Percentiles rank a stretch among this genome's conserved stretches.
Conservation (phyloP, 352 stramenopile species). For the Phytophthora pistaciae region DNA sequence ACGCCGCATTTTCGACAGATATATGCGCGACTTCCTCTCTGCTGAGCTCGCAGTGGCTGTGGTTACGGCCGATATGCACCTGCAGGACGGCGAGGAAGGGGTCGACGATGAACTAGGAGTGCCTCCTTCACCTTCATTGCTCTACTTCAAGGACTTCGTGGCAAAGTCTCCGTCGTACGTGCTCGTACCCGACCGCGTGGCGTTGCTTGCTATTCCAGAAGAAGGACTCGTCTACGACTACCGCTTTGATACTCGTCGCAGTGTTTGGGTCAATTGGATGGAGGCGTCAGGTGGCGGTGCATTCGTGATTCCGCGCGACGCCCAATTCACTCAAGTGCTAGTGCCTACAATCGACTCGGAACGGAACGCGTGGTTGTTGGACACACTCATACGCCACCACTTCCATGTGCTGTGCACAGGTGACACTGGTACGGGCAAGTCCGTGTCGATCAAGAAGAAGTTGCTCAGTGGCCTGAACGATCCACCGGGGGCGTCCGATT, state of each 20-base stretch:
- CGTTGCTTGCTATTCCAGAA: slow-evolving; percentile 61
- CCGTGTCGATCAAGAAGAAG: slow-evolving; percentile 95
- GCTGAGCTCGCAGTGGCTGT: slow-evolving; percentile 40
- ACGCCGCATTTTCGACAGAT: slow-evolving; percentile 84
- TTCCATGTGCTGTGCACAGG: slow-evolving; percentile 93
- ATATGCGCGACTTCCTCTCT: slow-evolving; percentile 77
- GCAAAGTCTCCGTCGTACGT: slow-evolving; percentile 86
- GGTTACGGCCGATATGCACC: slow-evolving; percentile 16
- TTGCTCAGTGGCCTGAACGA: slow-evolving; percentile 82
- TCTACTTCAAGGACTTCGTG: slow-evolving; percentile 85
- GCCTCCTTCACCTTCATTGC: slow-evolving; percentile 37
- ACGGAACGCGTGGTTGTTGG: slow-evolving; percentile 92
- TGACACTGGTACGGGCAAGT: slow-evolving; percentile 95
- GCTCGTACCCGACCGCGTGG: slow-evolving; percentile 37
- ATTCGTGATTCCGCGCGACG: slow-evolving; percentile 75
- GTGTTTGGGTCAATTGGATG: slow-evolving; percentile 87
- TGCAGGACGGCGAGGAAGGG: slow-evolving; percentile 17
- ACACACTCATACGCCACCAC: slow-evolving; percentile 88
- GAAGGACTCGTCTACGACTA: slow-evolving; percentile 93
- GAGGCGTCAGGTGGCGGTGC: slow-evolving; percentile 40
- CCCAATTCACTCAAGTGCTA: slow-evolving; percentile 90
- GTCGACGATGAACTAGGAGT: slow-evolving; percentile 33
- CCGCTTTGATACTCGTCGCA: slow-evolving; percentile 87
- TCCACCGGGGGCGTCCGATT: slow-evolving; percentile 31
- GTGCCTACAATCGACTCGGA: slow-evolving; percentile 95